Base-by-base conservation (phyloP, 78 protist genomes). In the Cavenderia fasciculata region DNA sequence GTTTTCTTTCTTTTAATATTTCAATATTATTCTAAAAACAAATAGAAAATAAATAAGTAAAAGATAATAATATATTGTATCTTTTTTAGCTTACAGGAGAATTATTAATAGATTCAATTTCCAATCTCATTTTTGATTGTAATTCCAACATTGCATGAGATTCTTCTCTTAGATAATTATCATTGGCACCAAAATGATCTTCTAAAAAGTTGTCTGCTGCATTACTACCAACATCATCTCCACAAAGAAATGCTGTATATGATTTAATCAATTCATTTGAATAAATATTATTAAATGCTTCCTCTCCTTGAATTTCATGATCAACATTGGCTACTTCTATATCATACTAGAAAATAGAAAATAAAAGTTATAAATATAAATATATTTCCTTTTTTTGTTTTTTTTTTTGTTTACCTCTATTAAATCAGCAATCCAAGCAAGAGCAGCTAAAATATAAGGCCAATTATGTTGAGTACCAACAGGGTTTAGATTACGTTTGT, bases 361-460 rank as follows among this genome's bases (percentile, higher is more conserved):
- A n/a, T n/a, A n/a, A n/a, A n/a, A n/a, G n/a, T n/a, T n/a, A n/a
- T n/a, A n/a, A n/a, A n/a, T n/a, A n/a, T n/a, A n/a, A n/a, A n/a
- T n/a, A n/a, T n/a, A 25, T 31, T 16, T 71, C 76, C 27, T 31
- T 36, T 41, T 75, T 27, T 43, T 23, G 6, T 12, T 33, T 18
- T 23, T 23, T 38, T 21, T n/a, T 19, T 1, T 33, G 0, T 59
- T 47, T 23, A 43, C 34, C 33, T 77, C 74, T 18, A 92, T 52
- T 0, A 92, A 21, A 18, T 92, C 95, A 3, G 89, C 76, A 38
- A 92, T 34, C 95, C 95, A 92, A 12, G 44, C 1, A 1, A 92
- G 71, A 11, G 87, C 95, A 7, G 94, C 95, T 31, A 92, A 57
- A 12, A 92, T 23, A 33, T 36, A 40, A n/a, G 94, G 94, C 92